phyloP scores from a whole-genome alignment of 2,329 filamentous ascomycete species.

The Xylariaceae sp. region DNA sequence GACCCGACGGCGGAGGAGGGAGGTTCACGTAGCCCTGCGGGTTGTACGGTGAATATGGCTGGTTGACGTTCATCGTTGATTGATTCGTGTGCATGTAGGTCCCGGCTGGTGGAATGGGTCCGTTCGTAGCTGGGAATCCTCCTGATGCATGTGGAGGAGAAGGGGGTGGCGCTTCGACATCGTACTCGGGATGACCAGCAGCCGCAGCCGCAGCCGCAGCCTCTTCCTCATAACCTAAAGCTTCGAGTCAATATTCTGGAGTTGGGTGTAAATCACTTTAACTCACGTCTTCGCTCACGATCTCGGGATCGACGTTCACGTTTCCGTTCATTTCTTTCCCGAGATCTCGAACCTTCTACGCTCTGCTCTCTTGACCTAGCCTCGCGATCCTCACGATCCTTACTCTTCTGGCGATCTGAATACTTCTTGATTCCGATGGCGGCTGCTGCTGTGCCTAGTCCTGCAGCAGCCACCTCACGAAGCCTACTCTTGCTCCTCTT shows the following conservation, averaged over 20 bases:
- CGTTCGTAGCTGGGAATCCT: conserved; percentile 25
- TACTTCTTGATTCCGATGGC: conserved; percentile 61
- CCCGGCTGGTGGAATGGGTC: conserved; percentile 18
- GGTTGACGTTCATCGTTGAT: conserved; percentile 28
- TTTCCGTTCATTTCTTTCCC: conserved; percentile 24
- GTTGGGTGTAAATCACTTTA: not conserved
- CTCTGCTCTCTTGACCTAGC: conserved; percentile 30
- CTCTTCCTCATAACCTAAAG: conserved; percentile 30
- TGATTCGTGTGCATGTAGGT: conserved; percentile 29
- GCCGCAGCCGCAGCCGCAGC: conserved; percentile 17
- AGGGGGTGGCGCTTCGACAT: conserved; percentile 18
- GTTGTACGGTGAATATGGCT: conserved; percentile 27
- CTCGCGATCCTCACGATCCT: conserved; percentile 33
- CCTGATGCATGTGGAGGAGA: conserved; percentile 30
- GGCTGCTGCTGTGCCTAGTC: conserved; percentile 54
- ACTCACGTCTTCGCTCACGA: conserved; percentile 32
- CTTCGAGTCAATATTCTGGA: conserved; percentile 13
- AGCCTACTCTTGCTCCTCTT: conserved; percentile 54
- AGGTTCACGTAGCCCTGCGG: conserved; percentile 26
- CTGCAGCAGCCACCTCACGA: conserved; percentile 52
- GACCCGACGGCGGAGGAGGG: conserved; percentile 26
- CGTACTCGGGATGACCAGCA: conserved; percentile 25
- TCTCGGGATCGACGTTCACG: conserved; percentile 34
- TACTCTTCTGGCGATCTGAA: conserved; percentile 44
- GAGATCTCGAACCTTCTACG: conserved; percentile 14